Base-by-base conservation (phyloP, 768 basidiomycete species). In the Suillus placidus region DNA sequence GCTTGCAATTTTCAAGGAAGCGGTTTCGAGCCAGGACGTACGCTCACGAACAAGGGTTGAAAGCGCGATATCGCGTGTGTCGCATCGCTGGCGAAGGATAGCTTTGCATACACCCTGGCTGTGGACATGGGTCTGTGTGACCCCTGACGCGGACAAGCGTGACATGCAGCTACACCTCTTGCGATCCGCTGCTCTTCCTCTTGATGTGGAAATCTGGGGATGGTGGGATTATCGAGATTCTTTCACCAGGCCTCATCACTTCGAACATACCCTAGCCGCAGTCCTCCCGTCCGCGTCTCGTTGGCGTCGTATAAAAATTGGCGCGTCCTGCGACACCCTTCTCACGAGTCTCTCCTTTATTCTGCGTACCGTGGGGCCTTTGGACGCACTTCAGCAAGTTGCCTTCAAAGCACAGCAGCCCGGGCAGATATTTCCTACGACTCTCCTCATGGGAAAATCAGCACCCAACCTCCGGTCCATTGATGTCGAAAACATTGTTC, bases 171-270 rank as follows among this genome's bases (percentile, higher is more conserved):
- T 60, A 42, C 58, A 60, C 16, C 26, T 56, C 35, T 35, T 18
- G 26, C 35, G 13, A 20, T 63, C 61, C n/a, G 37, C 63, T 35
- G 35, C 42, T 10, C 23, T 57, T n/a, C 40, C 69, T 9, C 74
- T 76, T 34, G 74, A 76, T 18, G 40, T 76, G 55, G 72, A 76
- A 18, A 62, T 76, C 1, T 69, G 64, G 42, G 74, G 71, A 16
- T 76, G 74, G 74, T 72, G 66, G 57, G 76, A 76, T 45, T 76
- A 75, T 57, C 65, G 66, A n/a, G 74, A 76, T 5, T 77, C 74
- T 30, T 60, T 60, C 58, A 60, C 40, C 18, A 60, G 58, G 40
- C 58, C 58, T 47, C 74, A 77, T 56, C 65, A 71, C 8, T 76
- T 76, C 52, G 76, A 77, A 42, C 47, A 60, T 35, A 71, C 70